A percentile compares a stretch with the other conserved stretches of the same genome.
Conservation (phyloP, 495 filamentous ascomycete species). For the Aspergillus saccharolyticus region DNA sequence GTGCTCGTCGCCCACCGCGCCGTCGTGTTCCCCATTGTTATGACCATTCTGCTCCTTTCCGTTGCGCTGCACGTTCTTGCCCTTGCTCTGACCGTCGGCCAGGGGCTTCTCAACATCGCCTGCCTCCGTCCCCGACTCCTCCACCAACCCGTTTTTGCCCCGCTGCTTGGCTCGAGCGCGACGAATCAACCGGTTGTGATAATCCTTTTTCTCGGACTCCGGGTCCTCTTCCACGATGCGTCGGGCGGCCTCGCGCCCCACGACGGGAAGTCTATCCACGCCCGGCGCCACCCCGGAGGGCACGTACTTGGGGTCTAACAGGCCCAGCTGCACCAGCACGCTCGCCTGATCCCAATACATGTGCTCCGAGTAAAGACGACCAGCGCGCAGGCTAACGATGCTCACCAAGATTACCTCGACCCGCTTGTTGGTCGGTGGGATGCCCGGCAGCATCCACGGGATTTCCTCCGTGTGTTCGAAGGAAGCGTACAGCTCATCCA, state of each 20-base stretch:
- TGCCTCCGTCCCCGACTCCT: slow-evolving; percentile 26
- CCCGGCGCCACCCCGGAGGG: slow-evolving; percentile 42
- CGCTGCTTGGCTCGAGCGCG: slow-evolving; percentile 24
- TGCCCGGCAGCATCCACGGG: slow-evolving; percentile 76
- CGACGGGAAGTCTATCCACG: slow-evolving; percentile 62
- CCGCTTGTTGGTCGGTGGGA: slow-evolving; percentile 62
- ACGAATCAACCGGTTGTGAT: slow-evolving; percentile 39
- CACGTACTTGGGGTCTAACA: slow-evolving; percentile 61
- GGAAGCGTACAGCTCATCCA: slow-evolving; percentile 52
- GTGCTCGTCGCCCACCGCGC: slow-evolving; percentile 1
- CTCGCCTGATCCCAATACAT: slow-evolving; percentile 86
- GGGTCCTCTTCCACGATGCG: slow-evolving; percentile 61
- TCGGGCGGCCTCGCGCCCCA: slow-evolving; percentile 59
- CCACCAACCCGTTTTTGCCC: slow-evolving; percentile 11
- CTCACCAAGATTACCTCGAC: slow-evolving; percentile 69
- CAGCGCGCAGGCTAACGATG: slow-evolving; percentile 69
- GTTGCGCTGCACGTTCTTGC: slow-evolving; percentile 20
- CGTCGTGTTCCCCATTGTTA: neutral
- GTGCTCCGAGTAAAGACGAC: slow-evolving; percentile 74
- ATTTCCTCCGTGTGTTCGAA: slow-evolving; percentile 70
- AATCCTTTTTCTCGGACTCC: slow-evolving; percentile 34
- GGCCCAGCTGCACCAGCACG: slow-evolving; percentile 69
- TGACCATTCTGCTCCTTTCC: slow-evolving; percentile 5
- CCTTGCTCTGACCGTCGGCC: slow-evolving; percentile 14
- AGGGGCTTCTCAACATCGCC: slow-evolving; percentile 19